Evolutionary conservation across 495 filamentous ascomycete species (phyloP).

Genomic region (Xylaria bambusicola): DNA sequence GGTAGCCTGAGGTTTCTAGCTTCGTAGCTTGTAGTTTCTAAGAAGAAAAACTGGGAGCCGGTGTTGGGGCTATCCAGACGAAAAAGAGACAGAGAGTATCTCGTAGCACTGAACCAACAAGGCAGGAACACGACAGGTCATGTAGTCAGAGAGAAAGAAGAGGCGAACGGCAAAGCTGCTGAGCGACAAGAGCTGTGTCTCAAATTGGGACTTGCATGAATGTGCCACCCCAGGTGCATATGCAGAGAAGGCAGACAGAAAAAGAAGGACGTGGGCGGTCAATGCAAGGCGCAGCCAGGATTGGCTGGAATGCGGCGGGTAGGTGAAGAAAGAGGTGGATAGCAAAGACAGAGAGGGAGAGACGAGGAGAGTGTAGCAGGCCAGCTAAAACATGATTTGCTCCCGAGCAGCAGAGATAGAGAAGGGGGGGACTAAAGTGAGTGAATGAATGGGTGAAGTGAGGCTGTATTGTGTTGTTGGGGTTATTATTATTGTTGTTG

Average conservation of each 20-base stretch:
- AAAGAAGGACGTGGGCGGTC: conserved; percentile 35
- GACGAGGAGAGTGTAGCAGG: neutral
- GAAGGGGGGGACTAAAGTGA: neutral
- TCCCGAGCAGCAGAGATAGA: conserved; percentile 2
- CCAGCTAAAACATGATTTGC: conserved; percentile 23
- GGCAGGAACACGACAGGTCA: conserved; percentile 22
- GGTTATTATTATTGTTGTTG: neutral
- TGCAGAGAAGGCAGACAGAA: conserved; percentile 22
- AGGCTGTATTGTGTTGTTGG: conserved; percentile 5
- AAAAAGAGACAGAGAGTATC: conserved; percentile 21
- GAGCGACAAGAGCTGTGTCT: conserved; percentile 7
- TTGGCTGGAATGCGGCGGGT: too few relatives aligned
- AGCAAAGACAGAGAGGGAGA: conserved; percentile 4
- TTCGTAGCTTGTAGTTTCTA: neutral
- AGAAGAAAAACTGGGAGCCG: neutral
- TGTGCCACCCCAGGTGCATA: conserved; percentile 24
- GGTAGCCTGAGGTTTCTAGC: neutral
- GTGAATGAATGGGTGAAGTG: neutral
- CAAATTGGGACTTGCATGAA: conserved; percentile 28
- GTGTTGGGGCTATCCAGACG: neutral
- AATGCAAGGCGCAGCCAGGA: conserved; percentile 24
- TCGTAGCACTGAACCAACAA: conserved; percentile 11
- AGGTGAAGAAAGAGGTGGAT: conserved; percentile 19
- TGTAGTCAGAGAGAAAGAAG: conserved; percentile 19
- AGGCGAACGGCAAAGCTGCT: conserved; percentile 22